Evolutionary conservation across 2,329 filamentous ascomycete species (phyloP).

Genomic region (Helicocarpus griseus): DNA sequence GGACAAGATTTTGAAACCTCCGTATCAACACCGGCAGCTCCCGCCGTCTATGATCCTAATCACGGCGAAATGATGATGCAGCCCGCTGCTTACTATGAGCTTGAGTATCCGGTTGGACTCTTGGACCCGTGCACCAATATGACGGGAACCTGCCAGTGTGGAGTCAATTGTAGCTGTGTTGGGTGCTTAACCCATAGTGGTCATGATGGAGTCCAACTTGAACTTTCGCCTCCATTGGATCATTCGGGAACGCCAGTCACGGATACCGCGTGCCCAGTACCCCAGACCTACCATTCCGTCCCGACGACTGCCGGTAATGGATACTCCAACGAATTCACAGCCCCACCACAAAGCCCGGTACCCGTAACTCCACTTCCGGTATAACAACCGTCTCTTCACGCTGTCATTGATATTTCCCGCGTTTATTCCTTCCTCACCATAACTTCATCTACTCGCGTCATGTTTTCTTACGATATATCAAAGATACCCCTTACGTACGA

Average conservation of each 20-base stretch:
- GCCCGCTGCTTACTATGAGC: constrained; percentile 32
- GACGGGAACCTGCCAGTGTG: constrained; percentile 43
- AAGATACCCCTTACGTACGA: neutral
- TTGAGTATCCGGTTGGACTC: constrained; percentile 32
- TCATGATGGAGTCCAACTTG: constrained; percentile 36
- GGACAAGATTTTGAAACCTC: constrained; percentile 9
- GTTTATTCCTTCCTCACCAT: no score
- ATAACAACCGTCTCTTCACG: no score
- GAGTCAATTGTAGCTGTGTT: constrained; percentile 43
- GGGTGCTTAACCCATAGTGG: constrained; percentile 45
- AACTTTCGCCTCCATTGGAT: constrained; percentile 14
- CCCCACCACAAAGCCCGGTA: neutral
- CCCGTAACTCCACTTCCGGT: neutral
- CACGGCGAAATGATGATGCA: constrained; percentile 26
- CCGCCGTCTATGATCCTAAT: constrained; percentile 2
- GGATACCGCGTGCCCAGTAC: neutral
- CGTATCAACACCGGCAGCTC: neutral
- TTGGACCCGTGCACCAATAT: constrained; percentile 36
- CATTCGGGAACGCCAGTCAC: neutral
- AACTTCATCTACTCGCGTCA: neutral
- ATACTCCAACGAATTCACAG: neutral
- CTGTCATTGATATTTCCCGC: no score
- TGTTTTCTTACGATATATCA: neutral
- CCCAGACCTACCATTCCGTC: neutral
- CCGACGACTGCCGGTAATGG: neutral